Percentiles rank a stretch among this genome's conserved stretches.
These are phyloP conservation scores for Cadophora sp. DNA, from an alignment of 2,329 filamentous ascomycete genomes.

Conservation along the genomic window DNA sequence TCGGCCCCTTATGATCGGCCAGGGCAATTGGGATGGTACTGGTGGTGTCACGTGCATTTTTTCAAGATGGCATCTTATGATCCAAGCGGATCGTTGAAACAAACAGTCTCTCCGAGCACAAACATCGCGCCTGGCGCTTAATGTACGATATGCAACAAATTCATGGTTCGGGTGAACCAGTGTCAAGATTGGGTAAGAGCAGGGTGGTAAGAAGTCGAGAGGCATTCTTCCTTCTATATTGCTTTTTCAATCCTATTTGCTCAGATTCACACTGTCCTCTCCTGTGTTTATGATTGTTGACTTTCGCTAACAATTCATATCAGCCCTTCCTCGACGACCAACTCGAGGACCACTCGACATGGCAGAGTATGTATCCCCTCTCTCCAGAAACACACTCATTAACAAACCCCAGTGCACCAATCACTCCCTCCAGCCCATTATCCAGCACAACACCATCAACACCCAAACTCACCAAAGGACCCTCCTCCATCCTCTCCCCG, in stretches of 20 bases:
- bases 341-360: conserved; percentile 81
- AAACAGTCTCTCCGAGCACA: neutral
- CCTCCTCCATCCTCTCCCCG: conserved; percentile 35
- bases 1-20: no score
- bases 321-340: conserved; percentile 61
- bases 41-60: conserved; percentile 6
- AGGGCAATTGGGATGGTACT: no score
- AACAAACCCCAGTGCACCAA: conserved; percentile 29
- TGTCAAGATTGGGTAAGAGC: neutral
- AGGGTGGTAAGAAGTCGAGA: neutral
- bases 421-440: conserved; percentile 23
- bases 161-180: neutral
- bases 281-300: neutral
- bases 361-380: conserved; percentile 66
- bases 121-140: conserved; percentile 23
- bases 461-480: conserved; percentile 16
- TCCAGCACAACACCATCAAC: conserved; percentile 16
- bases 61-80: neutral
- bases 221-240: neutral
- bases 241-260: neutral
- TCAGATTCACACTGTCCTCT: neutral
- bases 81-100: conserved; percentile 12
- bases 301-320: conserved; percentile 14
- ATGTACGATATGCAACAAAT: conserved; percentile 33
- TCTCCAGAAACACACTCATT: conserved; percentile 11